A percentile compares a stretch with the other conserved stretches of the same genome.
These are phyloP conservation scores for Streptanthus diversifolius DNA, from an alignment of 345 rosid genomes.

Conservation along the genomic window DNA sequence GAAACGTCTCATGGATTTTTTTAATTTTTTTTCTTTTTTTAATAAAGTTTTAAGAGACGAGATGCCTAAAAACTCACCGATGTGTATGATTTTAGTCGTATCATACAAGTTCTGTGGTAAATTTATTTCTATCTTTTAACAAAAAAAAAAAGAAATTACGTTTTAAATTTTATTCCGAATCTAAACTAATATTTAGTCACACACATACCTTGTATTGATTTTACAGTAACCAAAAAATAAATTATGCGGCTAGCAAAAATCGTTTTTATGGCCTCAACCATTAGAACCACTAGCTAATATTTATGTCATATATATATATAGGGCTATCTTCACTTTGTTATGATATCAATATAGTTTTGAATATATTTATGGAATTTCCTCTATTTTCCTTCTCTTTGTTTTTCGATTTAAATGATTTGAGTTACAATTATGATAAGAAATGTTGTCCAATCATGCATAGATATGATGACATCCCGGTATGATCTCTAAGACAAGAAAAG, in stretches of 20 bases:
- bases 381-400: neutral
- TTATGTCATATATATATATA: no score
- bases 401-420: constrained; percentile 4
- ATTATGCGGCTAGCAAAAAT: neutral
- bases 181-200: neutral
- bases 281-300: neutral
- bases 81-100: no score
- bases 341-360: neutral
- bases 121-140: neutral
- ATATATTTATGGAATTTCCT: neutral
- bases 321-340: neutral
- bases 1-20: no score
- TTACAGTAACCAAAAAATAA: neutral
- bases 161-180: neutral
- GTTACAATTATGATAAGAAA: constrained; percentile 23
- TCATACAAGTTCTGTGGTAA: neutral
- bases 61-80: no score
- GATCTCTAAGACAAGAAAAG: constrained; percentile 30
- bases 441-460: constrained; percentile 21
- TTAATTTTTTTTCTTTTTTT: no score
- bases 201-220: neutral
- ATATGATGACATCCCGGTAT: constrained; percentile 22
- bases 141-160: no score
- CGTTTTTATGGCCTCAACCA: neutral
- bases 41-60: no score